These are phyloP conservation scores for Fusarium euwallaceae DNA, from an alignment of 2,329 filamentous ascomycete species.

Conservation along the genomic window DNA sequence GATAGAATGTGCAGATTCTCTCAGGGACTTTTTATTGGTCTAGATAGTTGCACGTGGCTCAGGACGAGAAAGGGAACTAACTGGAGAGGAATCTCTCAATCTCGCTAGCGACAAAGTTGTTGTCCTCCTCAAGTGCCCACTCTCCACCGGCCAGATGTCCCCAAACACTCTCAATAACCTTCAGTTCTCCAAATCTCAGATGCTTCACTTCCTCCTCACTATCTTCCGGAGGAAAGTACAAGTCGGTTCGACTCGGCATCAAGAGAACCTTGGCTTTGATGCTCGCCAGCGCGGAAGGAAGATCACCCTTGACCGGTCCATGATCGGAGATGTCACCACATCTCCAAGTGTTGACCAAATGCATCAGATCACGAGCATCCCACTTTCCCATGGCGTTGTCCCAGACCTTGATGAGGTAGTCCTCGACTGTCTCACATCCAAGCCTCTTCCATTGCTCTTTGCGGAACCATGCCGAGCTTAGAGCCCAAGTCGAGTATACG, in stretches of 20 bases:
- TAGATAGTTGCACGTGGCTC: not conserved
- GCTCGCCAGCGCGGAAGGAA: not conserved
- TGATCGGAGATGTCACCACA: not conserved
- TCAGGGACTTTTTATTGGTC: not conserved
- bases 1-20: not conserved
- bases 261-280: not conserved
- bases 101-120: not conserved
- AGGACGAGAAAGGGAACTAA: not conserved
- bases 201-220: not conserved
- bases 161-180: not conserved
- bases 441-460: not conserved
- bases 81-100: not conserved
- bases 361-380: not conserved
- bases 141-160: not conserved
- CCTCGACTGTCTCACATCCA: not conserved
- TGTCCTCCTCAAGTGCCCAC: not conserved
- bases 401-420: not conserved
- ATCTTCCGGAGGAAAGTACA: not conserved
- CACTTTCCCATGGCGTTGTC: not conserved
- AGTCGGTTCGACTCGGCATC: not conserved
- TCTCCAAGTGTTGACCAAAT: not conserved
- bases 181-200: not conserved
- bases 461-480: not conserved
- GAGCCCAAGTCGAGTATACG: not conserved
- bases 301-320: not conserved